Evolutionary conservation across 768 basidiomycete genomes (phyloP).

Genomic region (Baorangia bicolor): DNA sequence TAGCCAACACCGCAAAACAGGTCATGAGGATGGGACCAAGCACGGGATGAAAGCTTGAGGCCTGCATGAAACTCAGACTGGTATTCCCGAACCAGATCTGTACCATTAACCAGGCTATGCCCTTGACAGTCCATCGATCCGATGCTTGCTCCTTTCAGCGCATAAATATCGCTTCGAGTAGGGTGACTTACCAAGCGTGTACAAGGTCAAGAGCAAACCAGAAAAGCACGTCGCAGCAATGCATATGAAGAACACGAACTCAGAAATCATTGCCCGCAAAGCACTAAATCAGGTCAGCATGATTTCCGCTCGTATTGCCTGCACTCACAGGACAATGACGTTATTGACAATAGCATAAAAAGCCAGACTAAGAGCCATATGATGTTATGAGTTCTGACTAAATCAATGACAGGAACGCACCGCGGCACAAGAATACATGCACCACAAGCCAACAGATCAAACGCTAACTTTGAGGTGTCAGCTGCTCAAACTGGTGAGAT

Average conservation of each 20-base stretch:
- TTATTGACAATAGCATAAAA: constrained; percentile 82
- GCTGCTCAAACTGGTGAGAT: constrained; percentile 29
- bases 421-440: constrained; percentile 86
- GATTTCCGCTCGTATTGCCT: neutral
- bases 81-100: constrained; percentile 88
- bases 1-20: constrained; percentile 72
- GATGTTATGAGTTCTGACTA: neutral
- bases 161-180: constrained; percentile 16
- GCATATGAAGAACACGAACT: constrained; percentile 76
- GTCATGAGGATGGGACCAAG: constrained; percentile 83
- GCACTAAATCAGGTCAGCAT: constrained; percentile 46
- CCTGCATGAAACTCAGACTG: constrained; percentile 56
- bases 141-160: constrained; percentile 30
- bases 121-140: constrained; percentile 33
- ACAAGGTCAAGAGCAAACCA: constrained; percentile 61
- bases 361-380: constrained; percentile 48
- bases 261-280: constrained; percentile 76
- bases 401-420: constrained; percentile 32
- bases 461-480: constrained; percentile 56
- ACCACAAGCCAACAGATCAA: constrained; percentile 82
- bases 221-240: constrained; percentile 82
- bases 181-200: constrained; percentile 42
- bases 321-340: constrained; percentile 68
- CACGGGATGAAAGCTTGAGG: constrained; percentile 61
- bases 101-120: constrained; percentile 81